phyloP scores from a whole-genome alignment of 192 early-diverging fungal species.

The Coemansia sp. region DNA sequence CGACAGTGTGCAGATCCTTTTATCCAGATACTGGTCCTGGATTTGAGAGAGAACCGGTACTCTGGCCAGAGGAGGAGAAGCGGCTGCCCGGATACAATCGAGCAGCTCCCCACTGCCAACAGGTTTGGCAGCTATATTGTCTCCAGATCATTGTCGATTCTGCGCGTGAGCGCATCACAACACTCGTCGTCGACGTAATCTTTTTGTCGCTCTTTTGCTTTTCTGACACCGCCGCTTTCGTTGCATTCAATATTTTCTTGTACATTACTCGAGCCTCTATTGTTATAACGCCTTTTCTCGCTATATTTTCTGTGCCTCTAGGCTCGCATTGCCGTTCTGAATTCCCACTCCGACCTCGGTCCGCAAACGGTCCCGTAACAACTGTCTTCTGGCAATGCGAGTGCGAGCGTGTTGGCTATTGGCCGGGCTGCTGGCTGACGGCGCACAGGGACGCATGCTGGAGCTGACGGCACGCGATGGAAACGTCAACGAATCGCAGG shows the following conservation, averaged over 20 bases:
- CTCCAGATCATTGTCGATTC: no score
- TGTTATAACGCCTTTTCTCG: no score
- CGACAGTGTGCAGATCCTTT: no score
- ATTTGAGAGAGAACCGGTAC: no score
- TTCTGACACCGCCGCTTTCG: background rate
- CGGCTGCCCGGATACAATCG: no score
- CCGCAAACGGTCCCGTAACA: background rate
- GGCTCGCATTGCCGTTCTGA: background rate
- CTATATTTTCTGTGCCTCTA: background rate
- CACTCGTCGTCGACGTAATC: constrained; percentile 27
- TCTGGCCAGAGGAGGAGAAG: no score
- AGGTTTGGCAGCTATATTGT: no score
- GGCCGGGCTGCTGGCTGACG: background rate
- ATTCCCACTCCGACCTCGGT: background rate
- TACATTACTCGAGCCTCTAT: background rate
- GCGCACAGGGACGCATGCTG: background rate
- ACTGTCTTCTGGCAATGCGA: background rate
- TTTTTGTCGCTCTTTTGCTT: background rate
- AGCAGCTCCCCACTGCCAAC: no score
- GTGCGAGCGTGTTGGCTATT: background rate
- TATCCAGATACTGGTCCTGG: no score
- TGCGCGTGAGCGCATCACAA: no score
- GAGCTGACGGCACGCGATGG: constrained; percentile 17
- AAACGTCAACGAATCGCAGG: constrained; percentile 29
- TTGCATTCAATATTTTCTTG: background rate